Evolutionary conservation across 768 basidiomycete genomes (phyloP).

Genomic region (Russula emetica): DNA sequence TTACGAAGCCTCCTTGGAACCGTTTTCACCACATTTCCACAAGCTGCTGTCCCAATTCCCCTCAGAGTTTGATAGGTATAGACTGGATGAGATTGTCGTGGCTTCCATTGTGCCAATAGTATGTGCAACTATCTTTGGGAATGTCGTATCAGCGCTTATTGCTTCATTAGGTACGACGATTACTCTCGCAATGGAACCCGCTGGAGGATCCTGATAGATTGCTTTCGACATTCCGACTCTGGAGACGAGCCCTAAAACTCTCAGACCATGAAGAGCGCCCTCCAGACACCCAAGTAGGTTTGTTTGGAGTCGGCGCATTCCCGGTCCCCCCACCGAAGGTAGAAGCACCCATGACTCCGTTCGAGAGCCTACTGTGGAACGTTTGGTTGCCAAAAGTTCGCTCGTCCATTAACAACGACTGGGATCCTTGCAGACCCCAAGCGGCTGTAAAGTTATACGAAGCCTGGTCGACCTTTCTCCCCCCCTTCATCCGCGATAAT

Average conservation of each 20-base stretch:
- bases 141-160: neutral
- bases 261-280: conserved; percentile 42
- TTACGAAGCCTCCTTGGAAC: conserved; percentile 69
- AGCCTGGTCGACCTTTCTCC: conserved; percentile 82
- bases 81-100: conserved; percentile 88
- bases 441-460: conserved; percentile 82
- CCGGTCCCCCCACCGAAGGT: conserved; percentile 34
- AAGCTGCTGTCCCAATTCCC: conserved; percentile 66
- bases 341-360: conserved; percentile 83
- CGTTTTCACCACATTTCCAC: conserved; percentile 69
- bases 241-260: conserved; percentile 66
- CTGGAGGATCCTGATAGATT: conserved; percentile 68
- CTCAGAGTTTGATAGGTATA: conserved; percentile 70
- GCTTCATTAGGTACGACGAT: conserved; percentile 52
- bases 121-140: conserved; percentile 27
- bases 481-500: conserved; percentile 89
- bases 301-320: conserved; percentile 49
- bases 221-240: conserved; percentile 59
- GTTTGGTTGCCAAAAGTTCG: conserved; percentile 95
- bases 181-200: conserved; percentile 78
- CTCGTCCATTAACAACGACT: conserved; percentile 91
- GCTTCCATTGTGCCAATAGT: conserved; percentile 83
- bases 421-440: conserved; percentile 68
- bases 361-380: conserved; percentile 91
- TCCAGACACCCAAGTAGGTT: conserved; percentile 46